These are phyloP conservation scores for Durio zibethinus DNA, from an alignment of 345 rosid genomes.

Conservation along the genomic window DNA sequence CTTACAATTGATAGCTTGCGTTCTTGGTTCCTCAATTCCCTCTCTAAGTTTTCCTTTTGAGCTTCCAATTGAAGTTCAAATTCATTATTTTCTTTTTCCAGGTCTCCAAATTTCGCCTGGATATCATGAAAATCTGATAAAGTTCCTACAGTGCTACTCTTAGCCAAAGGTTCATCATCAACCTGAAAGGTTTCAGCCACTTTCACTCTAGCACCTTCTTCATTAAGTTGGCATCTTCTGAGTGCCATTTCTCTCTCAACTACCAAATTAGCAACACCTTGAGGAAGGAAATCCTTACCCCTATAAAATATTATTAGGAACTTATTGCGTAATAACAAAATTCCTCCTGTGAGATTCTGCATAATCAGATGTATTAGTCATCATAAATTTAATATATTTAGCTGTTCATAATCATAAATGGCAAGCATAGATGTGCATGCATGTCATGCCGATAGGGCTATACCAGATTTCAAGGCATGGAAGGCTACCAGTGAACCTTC, in stretches of 20 bases:
- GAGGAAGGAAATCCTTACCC: constrained; percentile 79
- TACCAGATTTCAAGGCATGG: neutral
- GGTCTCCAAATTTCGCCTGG: constrained; percentile 37
- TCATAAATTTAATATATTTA: neutral
- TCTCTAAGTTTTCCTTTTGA: constrained; percentile 46
- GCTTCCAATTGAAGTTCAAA: constrained; percentile 44
- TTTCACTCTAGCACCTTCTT: constrained; percentile 59
- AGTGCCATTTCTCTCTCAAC: constrained; percentile 64
- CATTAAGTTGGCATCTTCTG: constrained; percentile 47
- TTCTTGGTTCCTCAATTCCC: constrained; percentile 59
- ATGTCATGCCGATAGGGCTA: neutral
- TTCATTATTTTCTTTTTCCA: constrained; percentile 32
- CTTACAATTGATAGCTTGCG: constrained; percentile 67
- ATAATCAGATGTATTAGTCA: constrained; percentile 5
- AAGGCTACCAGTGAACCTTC: neutral
- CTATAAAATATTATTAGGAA: constrained; percentile 67
- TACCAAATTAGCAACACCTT: constrained; percentile 48
- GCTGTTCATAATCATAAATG: neutral
- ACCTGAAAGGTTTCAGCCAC: constrained; percentile 38
- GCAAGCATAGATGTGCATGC: neutral
- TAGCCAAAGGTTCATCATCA: constrained; percentile 32
- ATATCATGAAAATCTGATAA: constrained; percentile 62
- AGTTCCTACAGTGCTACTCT: constrained; percentile 54
- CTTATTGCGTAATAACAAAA: constrained; percentile 67
- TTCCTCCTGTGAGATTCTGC: constrained; percentile 83